Conservation (phyloP, 495 filamentous ascomycete species). For the Podospora sp. region DNA sequence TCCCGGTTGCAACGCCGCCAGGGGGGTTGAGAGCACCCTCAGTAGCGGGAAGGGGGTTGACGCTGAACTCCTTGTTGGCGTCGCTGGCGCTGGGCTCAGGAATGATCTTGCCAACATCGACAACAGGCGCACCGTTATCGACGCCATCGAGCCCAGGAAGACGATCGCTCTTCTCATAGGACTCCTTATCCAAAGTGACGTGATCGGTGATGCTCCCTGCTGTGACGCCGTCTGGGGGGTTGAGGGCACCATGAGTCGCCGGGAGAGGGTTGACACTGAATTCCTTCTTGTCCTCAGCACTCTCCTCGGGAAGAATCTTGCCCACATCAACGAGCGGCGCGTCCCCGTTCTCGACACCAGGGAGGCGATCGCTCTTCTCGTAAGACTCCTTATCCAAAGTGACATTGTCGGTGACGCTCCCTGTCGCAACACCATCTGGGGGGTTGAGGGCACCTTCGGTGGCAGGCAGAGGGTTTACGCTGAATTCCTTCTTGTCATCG, state of each 20-base stretch:
- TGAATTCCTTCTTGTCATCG: conserved; percentile 54
- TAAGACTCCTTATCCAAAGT: conserved; percentile 83
- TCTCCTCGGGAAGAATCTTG: background rate
- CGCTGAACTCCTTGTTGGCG: conserved; percentile 52
- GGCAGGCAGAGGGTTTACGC: conserved; percentile 76
- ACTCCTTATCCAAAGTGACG: conserved; percentile 76
- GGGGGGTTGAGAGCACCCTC: conserved; percentile 79
- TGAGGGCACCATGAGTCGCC: conserved; percentile 73
- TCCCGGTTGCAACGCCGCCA: conserved; percentile 55
- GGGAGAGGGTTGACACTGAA: conserved; percentile 75
- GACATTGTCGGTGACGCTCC: conserved; percentile 61
- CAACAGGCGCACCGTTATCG: background rate
- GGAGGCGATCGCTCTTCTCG: conserved; percentile 63
- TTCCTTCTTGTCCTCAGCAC: conserved; percentile 24
- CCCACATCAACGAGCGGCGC: background rate
- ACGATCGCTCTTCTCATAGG: conserved; percentile 74
- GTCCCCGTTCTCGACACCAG: conserved; percentile 18
- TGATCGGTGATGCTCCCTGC: conserved; percentile 56
- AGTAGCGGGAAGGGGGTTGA: conserved; percentile 79
- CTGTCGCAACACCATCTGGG: conserved; percentile 60
- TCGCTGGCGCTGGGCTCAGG: conserved; percentile 54
- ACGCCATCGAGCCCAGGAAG: conserved; percentile 12
- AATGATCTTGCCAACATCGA: background rate
- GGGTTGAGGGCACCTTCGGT: conserved; percentile 79
- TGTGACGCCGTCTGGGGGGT: conserved; percentile 60